These are phyloP conservation scores for Aspergillus uvarum DNA, from an alignment of 2,329 filamentous ascomycete species.

Conservation along the genomic window DNA sequence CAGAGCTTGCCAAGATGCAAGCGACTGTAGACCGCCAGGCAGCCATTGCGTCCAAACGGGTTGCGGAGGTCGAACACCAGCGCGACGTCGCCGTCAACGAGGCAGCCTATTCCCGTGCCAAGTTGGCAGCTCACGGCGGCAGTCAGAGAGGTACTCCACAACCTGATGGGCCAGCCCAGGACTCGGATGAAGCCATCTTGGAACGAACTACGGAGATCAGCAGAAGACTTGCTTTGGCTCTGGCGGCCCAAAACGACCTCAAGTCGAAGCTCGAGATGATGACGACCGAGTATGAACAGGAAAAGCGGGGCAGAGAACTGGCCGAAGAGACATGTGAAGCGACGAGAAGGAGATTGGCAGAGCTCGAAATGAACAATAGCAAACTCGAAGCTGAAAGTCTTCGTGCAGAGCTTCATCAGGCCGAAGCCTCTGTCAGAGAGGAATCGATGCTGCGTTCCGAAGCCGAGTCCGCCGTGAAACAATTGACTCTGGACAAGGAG, in stretches of 20 bases:
- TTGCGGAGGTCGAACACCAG: conserved; percentile 92
- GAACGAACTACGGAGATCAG: conserved; percentile 73
- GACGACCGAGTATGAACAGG: conserved; percentile 71
- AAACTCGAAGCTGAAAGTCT: conserved; percentile 82
- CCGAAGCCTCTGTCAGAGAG: conserved; percentile 75
- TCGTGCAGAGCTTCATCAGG: conserved; percentile 78
- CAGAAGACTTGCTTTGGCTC: conserved; percentile 75
- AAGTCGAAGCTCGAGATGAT: conserved; percentile 71
- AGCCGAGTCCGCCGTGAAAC: conserved; percentile 68
- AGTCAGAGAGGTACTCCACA: conserved; percentile 61
- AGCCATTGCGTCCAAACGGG: conserved; percentile 77
- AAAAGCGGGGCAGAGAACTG: conserved; percentile 75
- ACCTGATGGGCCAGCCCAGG: conserved; percentile 49
- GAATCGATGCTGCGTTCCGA: conserved; percentile 76
- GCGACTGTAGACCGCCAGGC: conserved; percentile 86
- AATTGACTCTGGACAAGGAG: conserved; percentile 82
- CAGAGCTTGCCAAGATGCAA: conserved; percentile 86
- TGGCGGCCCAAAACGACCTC: conserved; percentile 78
- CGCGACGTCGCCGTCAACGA: conserved; percentile 92
- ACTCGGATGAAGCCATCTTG: conserved; percentile 58
- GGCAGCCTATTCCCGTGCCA: conserved; percentile 92
- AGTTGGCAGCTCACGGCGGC: conserved; percentile 76
- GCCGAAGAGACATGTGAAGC: conserved; percentile 85
- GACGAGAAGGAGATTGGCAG: conserved; percentile 76
- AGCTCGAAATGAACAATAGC: conserved; percentile 81